Evolutionary conservation across 2,329 filamentous ascomycete species (phyloP), one percentile per base, ranked within the genome.

Genomic region (Ophiostoma quercus): DNA sequence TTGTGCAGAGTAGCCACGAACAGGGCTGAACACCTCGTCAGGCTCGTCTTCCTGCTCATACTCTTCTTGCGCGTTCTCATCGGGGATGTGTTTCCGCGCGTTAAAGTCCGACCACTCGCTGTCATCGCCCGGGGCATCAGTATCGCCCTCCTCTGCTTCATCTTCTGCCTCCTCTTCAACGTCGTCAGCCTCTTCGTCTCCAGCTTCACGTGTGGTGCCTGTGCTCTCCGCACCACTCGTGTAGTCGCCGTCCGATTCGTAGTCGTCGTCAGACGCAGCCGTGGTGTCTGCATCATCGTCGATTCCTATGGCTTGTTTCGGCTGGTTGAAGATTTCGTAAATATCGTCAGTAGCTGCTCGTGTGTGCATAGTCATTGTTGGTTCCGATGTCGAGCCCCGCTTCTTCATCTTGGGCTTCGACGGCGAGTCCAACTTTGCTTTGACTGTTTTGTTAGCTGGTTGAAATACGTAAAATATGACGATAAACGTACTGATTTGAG

Each of bases 361-460:
- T 14, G 95, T 99, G 77, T 98, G 93, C 74, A 99, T 87, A 0
- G 95, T 99, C 94, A 99, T 97, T 1, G 95, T 99, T n/a, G 94
- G 92, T 79, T 98, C 94, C 68, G 85, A 82, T 74, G 74, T 75
- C 2, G 67, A 68, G 69, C 88, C 89, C 78, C 91, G 95, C 78
- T 92, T 92, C 73, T 89, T 90, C 69, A 94, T 84, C 79, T 96
- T 98, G 3, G 88, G 88, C n/a, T 89, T 87, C 0, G 91, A 91
- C 0, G 94, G 94, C 1, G 94, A 97, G 76, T 95, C 92, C 69
- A 98, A 83, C 75, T 97, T 97, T 70, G 93, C 90, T 83, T 96
- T 95, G 79, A 98, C 92, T 95, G 74, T 41, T 16, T 19, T 39
- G 67, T 71, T 69, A 71, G 67, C 22, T 16, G 11, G n/a, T 11